phyloP scores from a whole-genome alignment of 2,329 filamentous ascomycete species.

The Parafenestella ontariensis region DNA sequence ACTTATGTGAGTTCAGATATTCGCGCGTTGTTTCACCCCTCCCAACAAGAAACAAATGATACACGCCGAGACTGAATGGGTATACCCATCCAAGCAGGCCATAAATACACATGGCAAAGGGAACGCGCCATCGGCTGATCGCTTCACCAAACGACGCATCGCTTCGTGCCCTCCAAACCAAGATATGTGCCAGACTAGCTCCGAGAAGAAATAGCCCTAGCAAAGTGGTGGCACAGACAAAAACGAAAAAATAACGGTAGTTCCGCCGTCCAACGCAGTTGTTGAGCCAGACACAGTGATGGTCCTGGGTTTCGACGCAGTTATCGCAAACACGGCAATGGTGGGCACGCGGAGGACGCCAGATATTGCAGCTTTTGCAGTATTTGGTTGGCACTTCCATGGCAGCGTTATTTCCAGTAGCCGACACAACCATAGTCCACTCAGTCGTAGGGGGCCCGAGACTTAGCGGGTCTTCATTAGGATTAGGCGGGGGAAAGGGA shows the following conservation, averaged over 20 bases:
- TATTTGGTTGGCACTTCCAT: conserved; percentile 99
- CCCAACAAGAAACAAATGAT: conserved; percentile 90
- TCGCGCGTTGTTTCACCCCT: conserved; percentile 95
- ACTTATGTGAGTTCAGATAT: conserved; percentile 96
- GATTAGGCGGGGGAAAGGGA: conserved; percentile 77
- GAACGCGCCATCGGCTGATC: conserved; percentile 74
- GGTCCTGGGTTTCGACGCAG: conserved; percentile 95
- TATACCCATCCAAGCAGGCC: conserved; percentile 78
- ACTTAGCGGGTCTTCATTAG: conserved; percentile 79
- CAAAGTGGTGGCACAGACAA: conserved; percentile 80
- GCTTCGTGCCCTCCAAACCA: conserved; percentile 72
- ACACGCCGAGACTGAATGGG: conserved; percentile 81
- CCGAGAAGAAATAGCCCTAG: conserved; percentile 78
- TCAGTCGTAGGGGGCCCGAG: conserved; percentile 87
- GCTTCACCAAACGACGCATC: conserved; percentile 71
- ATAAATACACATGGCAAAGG: conserved; percentile 90
- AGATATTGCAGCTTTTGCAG: conserved; percentile 96
- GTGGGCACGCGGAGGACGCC: conserved; percentile 93
- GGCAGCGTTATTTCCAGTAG: conserved; percentile 75
- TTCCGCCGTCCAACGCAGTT: conserved; percentile 97
- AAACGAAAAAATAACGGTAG: conserved; percentile 97
- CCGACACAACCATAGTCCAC: conserved; percentile 90
- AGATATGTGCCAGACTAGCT: conserved; percentile 79
- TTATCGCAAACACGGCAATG: conserved; percentile 98
- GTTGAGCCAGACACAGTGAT: conserved; percentile 99